Base-by-base conservation (phyloP, 805 yeast genomes). In the Lipomyces lipofer region DNA sequence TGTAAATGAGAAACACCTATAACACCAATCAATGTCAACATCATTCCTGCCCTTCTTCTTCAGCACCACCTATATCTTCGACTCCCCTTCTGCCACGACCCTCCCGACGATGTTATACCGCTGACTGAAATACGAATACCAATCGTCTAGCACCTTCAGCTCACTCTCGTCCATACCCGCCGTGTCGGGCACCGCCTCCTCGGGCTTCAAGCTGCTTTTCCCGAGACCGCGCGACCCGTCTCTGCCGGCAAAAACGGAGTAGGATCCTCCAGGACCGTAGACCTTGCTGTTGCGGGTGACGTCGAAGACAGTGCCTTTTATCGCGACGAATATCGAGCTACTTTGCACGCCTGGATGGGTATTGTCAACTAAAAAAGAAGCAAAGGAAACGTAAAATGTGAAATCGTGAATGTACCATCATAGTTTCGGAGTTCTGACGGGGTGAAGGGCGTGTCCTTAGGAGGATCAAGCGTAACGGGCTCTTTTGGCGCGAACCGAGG, bases 151-250 rank as follows among this genome's bases (percentile, higher is more conserved):
- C 1, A 80, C 83, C 64, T 73, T 72, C 51, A 72, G 67, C 69
- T 88, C 88, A 57, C 78, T 80, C 9, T 79, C 86, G 21, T 78
- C 75, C 60, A 88, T 75, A 42, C 69, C 77, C 6, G 52, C 59
- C 40, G 62, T 67, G 15, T 64, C 67, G 5, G 73, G 65, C 28
- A 56, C 73, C 1, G 79, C 78, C 58, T 83, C 86, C 51, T 74
- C 80, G 0, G 74, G 72, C n/a, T 77, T 75, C 22, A 84, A 67
- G 17, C 84, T 78, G 49, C 88, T 83, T 64, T 83, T 79, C 1
- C 87, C 96, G 49, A 88, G 72, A 1, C 92, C 85, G 54, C 94
- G 73, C 30, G 88, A 80, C 21, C 88, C 87, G 62, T 88, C 96
- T 59, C 79, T 81, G 4, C 92, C 96, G 8, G 83, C 87, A 39